These are phyloP conservation scores for Colletotrichum shisoi DNA, from an alignment of 2,329 filamentous ascomycete genomes.

Conservation along the genomic window DNA sequence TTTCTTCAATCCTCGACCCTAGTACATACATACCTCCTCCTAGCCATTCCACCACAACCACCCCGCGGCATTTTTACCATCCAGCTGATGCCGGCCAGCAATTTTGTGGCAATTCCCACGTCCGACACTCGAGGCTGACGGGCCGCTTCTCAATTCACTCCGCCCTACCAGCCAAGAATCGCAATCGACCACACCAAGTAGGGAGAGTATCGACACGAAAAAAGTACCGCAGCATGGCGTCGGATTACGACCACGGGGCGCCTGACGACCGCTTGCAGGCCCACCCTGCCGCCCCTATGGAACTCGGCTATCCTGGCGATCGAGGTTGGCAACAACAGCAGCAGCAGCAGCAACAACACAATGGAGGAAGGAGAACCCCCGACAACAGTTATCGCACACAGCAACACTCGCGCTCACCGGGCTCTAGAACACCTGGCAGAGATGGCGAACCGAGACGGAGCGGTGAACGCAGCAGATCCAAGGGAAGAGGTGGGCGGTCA, in stretches of 20 bases:
- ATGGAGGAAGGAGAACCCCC: slow-evolving; percentile 49
- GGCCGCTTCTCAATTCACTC: slow-evolving; percentile 31
- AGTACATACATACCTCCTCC: slow-evolving; percentile 31
- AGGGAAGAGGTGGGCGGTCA: slow-evolving; percentile 62
- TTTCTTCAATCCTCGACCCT: slow-evolving; percentile 33
- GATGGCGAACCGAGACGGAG: slow-evolving; percentile 61
- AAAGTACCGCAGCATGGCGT: slow-evolving; percentile 50
- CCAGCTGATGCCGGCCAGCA: slow-evolving; percentile 41
- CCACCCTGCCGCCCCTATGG: slow-evolving; percentile 42
- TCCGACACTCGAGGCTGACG: slow-evolving; percentile 40
- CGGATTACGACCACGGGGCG: slow-evolving; percentile 56
- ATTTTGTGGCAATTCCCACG: slow-evolving; percentile 33
- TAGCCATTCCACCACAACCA: slow-evolving; percentile 12
- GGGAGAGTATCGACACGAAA: slow-evolving; percentile 19
- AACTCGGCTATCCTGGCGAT: slow-evolving; percentile 47
- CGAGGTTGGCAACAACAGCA: slow-evolving; percentile 45
- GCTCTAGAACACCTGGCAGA: slow-evolving; percentile 42
- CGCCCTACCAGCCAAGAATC: slow-evolving; percentile 29
- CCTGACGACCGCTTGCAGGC: slow-evolving; percentile 51
- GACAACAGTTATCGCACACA: slow-evolving; percentile 48
- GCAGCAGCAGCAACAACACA: slow-evolving; percentile 43
- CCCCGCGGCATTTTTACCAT: slow-evolving; percentile 30
- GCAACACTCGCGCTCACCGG: slow-evolving; percentile 49
- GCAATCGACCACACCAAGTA: slow-evolving; percentile 36
- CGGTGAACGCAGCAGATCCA: slow-evolving; percentile 65